Evolutionary conservation across 2,329 filamentous ascomycete species (phyloP).

Genomic region (Exophiala viscosa): DNA sequence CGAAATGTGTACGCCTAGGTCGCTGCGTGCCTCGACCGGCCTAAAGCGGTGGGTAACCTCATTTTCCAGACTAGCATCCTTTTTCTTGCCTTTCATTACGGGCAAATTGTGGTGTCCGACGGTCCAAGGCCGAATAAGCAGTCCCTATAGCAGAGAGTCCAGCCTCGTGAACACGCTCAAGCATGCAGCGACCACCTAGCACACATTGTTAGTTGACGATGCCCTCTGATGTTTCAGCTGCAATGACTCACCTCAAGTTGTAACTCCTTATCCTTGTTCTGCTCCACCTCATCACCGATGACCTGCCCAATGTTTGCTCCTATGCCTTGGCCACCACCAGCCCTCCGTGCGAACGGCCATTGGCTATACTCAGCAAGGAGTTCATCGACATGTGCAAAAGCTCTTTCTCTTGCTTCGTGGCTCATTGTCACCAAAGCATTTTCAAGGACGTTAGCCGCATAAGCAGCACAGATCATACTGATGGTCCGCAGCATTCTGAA

Average conservation of each 20-base stretch:
- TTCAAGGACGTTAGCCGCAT: conserved; percentile 95
- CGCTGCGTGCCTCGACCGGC: too few species aligned
- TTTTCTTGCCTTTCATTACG: background rate
- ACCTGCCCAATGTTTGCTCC: conserved; percentile 88
- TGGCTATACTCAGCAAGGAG: conserved; percentile 93
- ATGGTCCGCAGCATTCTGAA: conserved; percentile 91
- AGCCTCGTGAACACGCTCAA: conserved; percentile 96
- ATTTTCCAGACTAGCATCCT: background rate
- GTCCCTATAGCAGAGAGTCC: conserved; percentile 76
- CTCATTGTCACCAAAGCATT: conserved; percentile 93
- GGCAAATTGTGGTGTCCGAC: background rate
- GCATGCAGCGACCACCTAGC: conserved; percentile 80
- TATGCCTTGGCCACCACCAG: conserved; percentile 72
- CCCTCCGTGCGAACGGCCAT: conserved; percentile 87
- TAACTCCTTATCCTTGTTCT: conserved; percentile 85
- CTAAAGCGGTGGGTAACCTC: background rate
- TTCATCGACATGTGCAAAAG: conserved; percentile 96
- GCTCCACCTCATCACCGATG: conserved; percentile 80
- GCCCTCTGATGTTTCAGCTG: conserved; percentile 25
- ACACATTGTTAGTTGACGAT: conserved; percentile 1
- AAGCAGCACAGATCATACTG: conserved; percentile 94
- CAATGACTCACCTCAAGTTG: conserved; percentile 74
- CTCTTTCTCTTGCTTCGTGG: conserved; percentile 88
- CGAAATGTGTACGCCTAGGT: too few species aligned
- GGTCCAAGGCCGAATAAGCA: background rate